Evolutionary conservation across 805 yeast genomes (phyloP), one percentile per base, ranked within the genome.

Genomic region (Candida caryicola): DNA sequence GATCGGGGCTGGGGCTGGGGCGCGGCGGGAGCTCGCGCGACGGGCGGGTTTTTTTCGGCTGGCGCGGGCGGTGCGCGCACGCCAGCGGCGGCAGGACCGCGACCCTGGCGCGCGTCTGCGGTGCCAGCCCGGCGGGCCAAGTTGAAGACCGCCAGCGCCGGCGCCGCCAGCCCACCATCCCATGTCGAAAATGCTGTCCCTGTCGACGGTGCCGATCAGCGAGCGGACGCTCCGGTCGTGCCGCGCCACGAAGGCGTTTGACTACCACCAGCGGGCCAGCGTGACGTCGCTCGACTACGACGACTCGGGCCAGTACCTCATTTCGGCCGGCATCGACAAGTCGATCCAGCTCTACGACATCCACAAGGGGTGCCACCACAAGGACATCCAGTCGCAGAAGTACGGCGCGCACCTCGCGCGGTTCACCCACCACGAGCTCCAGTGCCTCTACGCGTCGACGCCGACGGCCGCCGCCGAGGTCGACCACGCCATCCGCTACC

Each of bases 361-460:
- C 14, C 64, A 75, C 23, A 73, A 74, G 43, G 97, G 96, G 4
- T 69, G 74, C 37, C 84, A 80, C 45, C 51, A 73, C 31, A 85
- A 82, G 50, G 77, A 88, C 3, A 74, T 86, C 6, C 82, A 77
- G 42, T 82, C 93, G 19, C 90, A 89, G 63, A 93, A 93, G 55
- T 93, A 93, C 51, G 99, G 99, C 1, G 85, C 89, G 40, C 89
- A 87, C 53, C 62, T 86, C 27, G 96, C 96, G 2, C 71, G 79
- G 32, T 93, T 93, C 59, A 81, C 96, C 1, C 95, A 84, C 52
- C 73, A 76, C 30, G 81, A 79, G 31, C 71, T 76, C 40, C 80
- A 81, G 50, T 82, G 93, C 52, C 69, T 91, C 12, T 86, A 85
- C 55, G 89, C 95, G 1, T 85, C 96, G 4, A 88, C 98, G 0